phyloP scores from a whole-genome alignment of 768 basidiomycete genomes.

The Macrolepiota dolichaula region DNA sequence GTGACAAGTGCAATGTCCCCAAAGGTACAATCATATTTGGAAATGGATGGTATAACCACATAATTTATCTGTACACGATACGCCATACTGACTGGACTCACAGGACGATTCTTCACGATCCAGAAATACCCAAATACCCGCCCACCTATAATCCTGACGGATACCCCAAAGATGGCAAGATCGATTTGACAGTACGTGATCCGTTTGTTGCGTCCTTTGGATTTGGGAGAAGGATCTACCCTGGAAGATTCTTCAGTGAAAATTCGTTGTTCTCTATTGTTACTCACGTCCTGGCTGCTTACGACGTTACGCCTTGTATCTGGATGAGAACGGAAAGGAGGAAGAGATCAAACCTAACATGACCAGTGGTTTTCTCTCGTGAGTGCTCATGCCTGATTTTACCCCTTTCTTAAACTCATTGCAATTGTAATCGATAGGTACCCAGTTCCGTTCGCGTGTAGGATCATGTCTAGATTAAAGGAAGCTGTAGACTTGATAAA shows the following conservation, averaged over 20 bases:
- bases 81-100: neutral
- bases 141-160: slow-evolving; percentile 8
- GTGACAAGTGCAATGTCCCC: slow-evolving; percentile 26
- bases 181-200: slow-evolving; percentile 3
- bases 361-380: slow-evolving; percentile 6
- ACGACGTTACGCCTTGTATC: neutral
- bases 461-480: slow-evolving; percentile 2
- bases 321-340: slow-evolving; percentile 2
- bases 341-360: neutral
- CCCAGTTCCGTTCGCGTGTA: slow-evolving; percentile 6
- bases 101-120: slow-evolving; percentile 12
- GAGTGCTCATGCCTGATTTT: too few species aligned
- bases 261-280: neutral
- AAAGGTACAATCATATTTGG: slow-evolving; percentile 27
- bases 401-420: neutral
- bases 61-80: neutral
- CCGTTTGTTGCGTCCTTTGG: slow-evolving; percentile 5
- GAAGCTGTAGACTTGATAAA: slow-evolving; percentile 3
- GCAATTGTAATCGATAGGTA: neutral
- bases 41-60: slow-evolving; percentile 23
- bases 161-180: slow-evolving; percentile 12
- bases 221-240: slow-evolving; percentile 4
- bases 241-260: slow-evolving; percentile 2
- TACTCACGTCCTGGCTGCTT: neutral
- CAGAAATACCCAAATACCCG: slow-evolving; percentile 5